phyloP scores from a whole-genome alignment of 805 yeast species.

The Ogataea henricii region DNA sequence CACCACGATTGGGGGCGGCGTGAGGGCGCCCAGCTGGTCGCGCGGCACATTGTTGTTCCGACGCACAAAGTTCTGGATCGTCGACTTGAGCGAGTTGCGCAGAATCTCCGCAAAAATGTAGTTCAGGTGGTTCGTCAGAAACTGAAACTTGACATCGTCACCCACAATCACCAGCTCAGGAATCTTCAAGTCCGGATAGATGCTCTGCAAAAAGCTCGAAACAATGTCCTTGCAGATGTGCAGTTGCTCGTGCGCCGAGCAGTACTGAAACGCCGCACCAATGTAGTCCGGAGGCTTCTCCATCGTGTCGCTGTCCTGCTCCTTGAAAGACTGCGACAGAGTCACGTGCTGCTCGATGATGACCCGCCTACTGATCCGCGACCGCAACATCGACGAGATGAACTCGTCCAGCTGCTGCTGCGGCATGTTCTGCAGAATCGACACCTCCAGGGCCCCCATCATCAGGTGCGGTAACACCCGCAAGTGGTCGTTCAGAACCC shows the following conservation, averaged over 20 bases:
- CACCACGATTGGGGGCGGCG: constrained; percentile 75
- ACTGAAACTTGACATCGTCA: constrained; percentile 71
- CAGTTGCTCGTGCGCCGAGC: constrained; percentile 72
- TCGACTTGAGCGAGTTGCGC: constrained; percentile 83
- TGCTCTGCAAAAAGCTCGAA: constrained; percentile 51
- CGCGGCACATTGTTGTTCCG: constrained; percentile 19
- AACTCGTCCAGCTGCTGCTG: constrained; percentile 67
- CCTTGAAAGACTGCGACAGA: constrained; percentile 62
- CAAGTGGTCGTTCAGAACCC: constrained; percentile 76
- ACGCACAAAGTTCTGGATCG: constrained; percentile 51
- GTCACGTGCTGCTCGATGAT: constrained; percentile 90
- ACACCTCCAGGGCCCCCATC: constrained; percentile 89
- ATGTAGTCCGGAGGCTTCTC: constrained; percentile 56
- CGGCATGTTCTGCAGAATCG: constrained; percentile 59
- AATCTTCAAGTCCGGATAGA: constrained; percentile 58
- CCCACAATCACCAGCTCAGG: constrained; percentile 84
- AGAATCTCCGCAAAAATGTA: constrained; percentile 86
- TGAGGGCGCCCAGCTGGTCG: constrained; percentile 16
- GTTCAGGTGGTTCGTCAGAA: constrained; percentile 82
- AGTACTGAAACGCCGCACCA: constrained; percentile 81
- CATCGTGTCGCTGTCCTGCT: constrained; percentile 42
- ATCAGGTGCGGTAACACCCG: constrained; percentile 83
- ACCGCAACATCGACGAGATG: constrained; percentile 75
- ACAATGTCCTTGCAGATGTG: constrained; percentile 53
- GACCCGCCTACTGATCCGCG: constrained; percentile 86